phyloP scores from a whole-genome alignment of 1,284 basidiomycete species.

The Phylloporus sp. region DNA sequence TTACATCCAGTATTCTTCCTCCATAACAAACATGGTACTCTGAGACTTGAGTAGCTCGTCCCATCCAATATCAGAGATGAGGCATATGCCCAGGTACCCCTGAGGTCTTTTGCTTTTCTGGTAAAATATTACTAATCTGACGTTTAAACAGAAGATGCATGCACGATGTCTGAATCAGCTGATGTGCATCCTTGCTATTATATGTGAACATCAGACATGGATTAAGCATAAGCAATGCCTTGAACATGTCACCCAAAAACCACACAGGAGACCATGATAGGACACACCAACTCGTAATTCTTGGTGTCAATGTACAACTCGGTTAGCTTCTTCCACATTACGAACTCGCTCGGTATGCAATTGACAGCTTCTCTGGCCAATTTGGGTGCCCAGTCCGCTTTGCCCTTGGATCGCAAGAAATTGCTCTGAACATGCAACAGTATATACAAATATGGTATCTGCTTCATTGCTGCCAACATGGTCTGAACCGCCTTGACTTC shows the following conservation, averaged over 20 bases:
- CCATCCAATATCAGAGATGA: constrained; percentile 96
- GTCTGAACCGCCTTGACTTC: constrained; percentile 98
- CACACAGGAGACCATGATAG: not conserved
- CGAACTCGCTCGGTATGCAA: constrained; percentile 96
- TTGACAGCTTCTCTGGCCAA: constrained; percentile 96
- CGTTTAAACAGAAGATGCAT: constrained; percentile 89
- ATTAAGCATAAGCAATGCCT: constrained; percentile 91
- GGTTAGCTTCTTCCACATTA: constrained; percentile 98
- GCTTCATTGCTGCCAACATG: constrained; percentile 83
- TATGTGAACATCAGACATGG: constrained; percentile 99
- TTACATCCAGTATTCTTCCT: constrained; percentile 96
- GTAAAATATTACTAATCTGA: constrained; percentile 83
- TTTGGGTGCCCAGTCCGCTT: constrained; percentile 88
- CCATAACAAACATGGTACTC: constrained; percentile 98
- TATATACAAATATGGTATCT: constrained; percentile 91
- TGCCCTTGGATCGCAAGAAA: constrained; percentile 87
- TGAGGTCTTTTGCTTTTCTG: constrained; percentile 74
- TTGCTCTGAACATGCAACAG: constrained; percentile 95
- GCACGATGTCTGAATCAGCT: constrained; percentile 81
- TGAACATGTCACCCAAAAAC: constrained; percentile 24
- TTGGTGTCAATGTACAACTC: constrained; percentile 92
- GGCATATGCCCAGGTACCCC: constrained; percentile 93
- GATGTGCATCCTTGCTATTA: constrained; percentile 94
- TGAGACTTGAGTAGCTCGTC: constrained; percentile 96
- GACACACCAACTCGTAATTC: constrained; percentile 77